Base-by-base conservation (phyloP, 345 rosid genomes). In the Murraya paniculata region DNA sequence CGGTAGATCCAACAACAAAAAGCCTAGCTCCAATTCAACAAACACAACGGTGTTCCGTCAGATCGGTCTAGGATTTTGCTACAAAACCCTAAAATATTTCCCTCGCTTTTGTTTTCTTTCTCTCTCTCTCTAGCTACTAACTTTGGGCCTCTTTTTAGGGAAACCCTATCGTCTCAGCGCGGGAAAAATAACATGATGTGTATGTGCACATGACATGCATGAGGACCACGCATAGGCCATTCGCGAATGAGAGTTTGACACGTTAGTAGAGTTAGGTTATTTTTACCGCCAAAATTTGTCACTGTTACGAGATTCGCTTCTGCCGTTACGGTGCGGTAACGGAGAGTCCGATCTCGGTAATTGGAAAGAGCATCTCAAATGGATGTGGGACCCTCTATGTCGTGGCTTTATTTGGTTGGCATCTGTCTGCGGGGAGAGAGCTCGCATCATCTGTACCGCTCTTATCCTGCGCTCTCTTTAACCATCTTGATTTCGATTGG, bases 221-320 rank as follows among this genome's bases (percentile, higher is more conserved):
- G 36, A 36, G 25, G 19, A n/a, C 11, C 33, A 33, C 21, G 18
- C 73, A 74, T 81, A 3, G 74, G 31, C 57, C 16, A 10, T 0
- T 0, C 1, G 0, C 88, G 77, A 87, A 81, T 82, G 58, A 16
- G 14, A 10, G 3, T 1, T 0, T 2, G 85, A 38, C 85, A 78
- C 88, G 90, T 82, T 66, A 33, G 2, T 3, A 0, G 0, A 0
- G 66, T 53, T 31, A 9, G 75, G 70, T 58, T 31, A 6, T 72
- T 87, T 87, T 87, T 82, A 33, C 88, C 88, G 89, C 89, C 88
- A 87, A 84, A 82, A 50, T 38, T 62, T 41, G 66, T 67, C 70
- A 27, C 76, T 78, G 87, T 84, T 84, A 78, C 79, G 72, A 80
- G 75, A 78, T 72, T 66, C 77, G 71, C 78, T 48, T 77, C 71